Evolutionary conservation across 2,329 filamentous ascomycete genomes (phyloP), one percentile per base, ranked within the genome.

Genomic region (Akanthomyces muscarius): DNA sequence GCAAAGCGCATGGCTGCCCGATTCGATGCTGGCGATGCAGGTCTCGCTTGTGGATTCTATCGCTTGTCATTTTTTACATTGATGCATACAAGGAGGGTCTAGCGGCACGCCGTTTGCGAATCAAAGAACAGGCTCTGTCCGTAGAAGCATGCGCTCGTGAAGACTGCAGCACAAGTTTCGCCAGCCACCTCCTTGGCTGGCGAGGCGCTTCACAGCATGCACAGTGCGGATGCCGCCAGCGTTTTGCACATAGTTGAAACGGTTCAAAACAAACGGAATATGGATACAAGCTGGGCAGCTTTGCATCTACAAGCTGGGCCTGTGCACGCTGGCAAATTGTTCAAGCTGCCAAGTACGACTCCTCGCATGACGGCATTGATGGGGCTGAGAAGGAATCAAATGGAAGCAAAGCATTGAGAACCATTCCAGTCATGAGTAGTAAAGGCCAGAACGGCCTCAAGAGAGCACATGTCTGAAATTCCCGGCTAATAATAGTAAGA

Each of bases 1-100:
- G 44, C 18, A 11, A 25, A 38, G 60, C 23, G 60, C 52, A 62
- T 57, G 60, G 60, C 42, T 62, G 60, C 60, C 60, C 60, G 52
- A 62, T 62, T 54, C 8, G 59, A 54, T 50, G 44, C 25, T 62
- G 44, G 52, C 52, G 53, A 62, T 44, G 60, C 44, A 56, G 52
- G 52, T 56, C 44, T 62, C 60, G 52, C 44, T 23, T 56, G 60
- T 56, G 42, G 44, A 42, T 56, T 51, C 44, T 54, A 56, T 56
- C 52, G 52, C 52, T 38, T 51, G 28, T 62, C 60, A 56, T 21
- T 62, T 56, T 48, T 16, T 44, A 23, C 45, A 48, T 13, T 53
- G 36, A 14, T 47, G 28, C 41, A 28, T 36, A 6, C 42, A 28
- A 23, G 18, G 28, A n/a, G 21, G 59, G 57, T 13, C 13, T 14